Base-by-base conservation (phyloP, 148 eudicot genomes). In the Rhododendron henanense region DNA sequence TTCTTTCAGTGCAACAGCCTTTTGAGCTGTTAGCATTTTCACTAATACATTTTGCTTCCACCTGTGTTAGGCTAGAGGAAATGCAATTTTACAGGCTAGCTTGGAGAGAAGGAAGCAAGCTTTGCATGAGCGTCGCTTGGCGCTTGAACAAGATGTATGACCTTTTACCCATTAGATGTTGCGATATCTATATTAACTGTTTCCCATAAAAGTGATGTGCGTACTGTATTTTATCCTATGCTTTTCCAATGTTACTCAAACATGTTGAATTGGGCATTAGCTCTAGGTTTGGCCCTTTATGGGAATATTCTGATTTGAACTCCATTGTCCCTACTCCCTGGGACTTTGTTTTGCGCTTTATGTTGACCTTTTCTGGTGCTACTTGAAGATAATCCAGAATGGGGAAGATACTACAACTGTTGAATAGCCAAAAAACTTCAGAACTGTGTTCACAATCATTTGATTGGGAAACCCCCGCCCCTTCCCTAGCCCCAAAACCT, bases 91-190 rank as follows among this genome's bases (percentile, higher is more conserved):
- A 87, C 99, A 97, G 88, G 99, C 99, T 81, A 97, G 98, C 93
- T 91, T 97, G 93, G 98, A 97, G 91, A 92, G 99, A 91, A 93
- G 98, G 90, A 97, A 97, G 85, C 98, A 97, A 90, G 99, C 99
- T 89, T 89, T 97, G 90, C 98, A 95, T 88, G 99, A 97, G 89
- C 98, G 99, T 76, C 98, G 99, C 67, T 87, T 97, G 91, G 98
- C 98, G 41, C 98, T 97, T 87, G 99, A 97, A 87, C 99, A 95
- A 94, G 99, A 97, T 93, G 99, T 97, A 94, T 65, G 39, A 6
- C 74, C 28, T 86, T 47, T 63, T 25, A 71, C 6, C 84, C 55
- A 31, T 47, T 69, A 48, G 57, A 31, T 80, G 19, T 15, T 15
- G 53, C 47, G 23, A 19, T 74, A 19, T 76, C 73, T 59, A 21